Base-by-base conservation (phyloP, 2,329 filamentous ascomycete genomes). In the Elsinoe perseae region DNA sequence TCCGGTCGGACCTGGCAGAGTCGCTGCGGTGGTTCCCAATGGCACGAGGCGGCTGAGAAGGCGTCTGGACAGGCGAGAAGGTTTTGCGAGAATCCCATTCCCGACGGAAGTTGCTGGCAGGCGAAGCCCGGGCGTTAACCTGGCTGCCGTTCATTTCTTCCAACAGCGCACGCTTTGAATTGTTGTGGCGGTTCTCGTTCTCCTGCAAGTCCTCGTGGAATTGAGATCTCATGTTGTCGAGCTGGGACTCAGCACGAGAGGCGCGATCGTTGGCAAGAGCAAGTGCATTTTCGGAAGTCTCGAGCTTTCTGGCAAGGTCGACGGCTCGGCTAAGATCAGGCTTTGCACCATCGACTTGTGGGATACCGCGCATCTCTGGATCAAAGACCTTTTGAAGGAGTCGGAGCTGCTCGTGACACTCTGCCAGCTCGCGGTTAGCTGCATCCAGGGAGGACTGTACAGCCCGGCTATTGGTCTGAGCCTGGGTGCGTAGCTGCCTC, bases 111-210 rank as follows among this genome's bases (percentile, higher is more conserved):
- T 56, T 48, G 64, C 84, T 83, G n/a, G 81, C 84, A 1, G 90
- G 89, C 3, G 90, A 93, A 54, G 84, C 82, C 58, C 81, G 83
- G 67, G 73, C 72, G 36, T 87, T 83, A 18, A 85, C 82, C 72
- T 95, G 87, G 66, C 92, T 93, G 63, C 83, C 80, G 68, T 90
- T 86, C 66, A 95, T 89, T 70, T 96, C 92, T 65, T 95, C 91
- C 38, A 95, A 77, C 61, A 88, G 80, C 8, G 86, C 83, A 60
- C 90, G 84, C 73, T 86, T 75, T 70, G 86, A 76, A 72, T 84
- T 73, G 56, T 79, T 75, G 69, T 84, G 77, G 58, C 80, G 75
- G 59, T 74, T 72, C 64, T 85, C 82, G 56, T 84, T 77, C 58
- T 86, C 83, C 58, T 79, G 80, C 66, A 87, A 75, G 61, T 87